Evolutionary conservation across 73 alveolate species (phyloP).

Genomic region (Stentor coeruleus): DNA sequence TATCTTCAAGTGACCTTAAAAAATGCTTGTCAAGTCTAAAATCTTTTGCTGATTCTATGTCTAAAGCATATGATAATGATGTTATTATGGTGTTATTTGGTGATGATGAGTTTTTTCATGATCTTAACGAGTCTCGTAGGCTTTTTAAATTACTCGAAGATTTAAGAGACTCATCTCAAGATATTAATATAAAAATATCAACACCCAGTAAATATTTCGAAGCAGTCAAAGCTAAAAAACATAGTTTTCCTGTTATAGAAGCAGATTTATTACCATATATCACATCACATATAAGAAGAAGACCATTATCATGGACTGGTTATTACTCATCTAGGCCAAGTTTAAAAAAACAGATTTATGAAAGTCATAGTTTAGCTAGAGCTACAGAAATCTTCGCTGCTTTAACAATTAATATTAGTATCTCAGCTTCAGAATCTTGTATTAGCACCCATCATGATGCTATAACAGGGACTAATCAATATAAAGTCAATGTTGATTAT

Average conservation of each 20-base stretch:
- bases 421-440: not conserved
- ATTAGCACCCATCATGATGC: not conserved
- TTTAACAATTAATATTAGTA: not conserved
- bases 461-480: not conserved
- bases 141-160: not conserved
- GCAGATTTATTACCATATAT: conserved; percentile 15
- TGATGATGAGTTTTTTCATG: conserved; percentile 3
- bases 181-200: not conserved
- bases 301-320: conserved; percentile 19
- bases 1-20: not conserved
- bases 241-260: not conserved
- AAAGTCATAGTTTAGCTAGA: not conserved
- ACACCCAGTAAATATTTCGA: conserved; percentile 16
- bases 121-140: not conserved
- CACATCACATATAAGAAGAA: not conserved
- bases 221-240: not conserved
- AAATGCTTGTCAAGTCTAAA: not conserved
- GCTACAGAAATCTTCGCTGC: not conserved
- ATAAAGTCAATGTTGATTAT: not conserved
- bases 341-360: not conserved
- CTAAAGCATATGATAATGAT: not conserved
- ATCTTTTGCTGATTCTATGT: not conserved
- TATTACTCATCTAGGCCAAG: conserved; percentile 14
- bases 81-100: conserved; percentile 21
- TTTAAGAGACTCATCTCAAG: not conserved